Percentiles rank a stretch among this genome's conserved stretches.
Evolutionary conservation across 805 yeast species (phyloP).

Genomic region (Suhomyces pyralidae): DNA sequence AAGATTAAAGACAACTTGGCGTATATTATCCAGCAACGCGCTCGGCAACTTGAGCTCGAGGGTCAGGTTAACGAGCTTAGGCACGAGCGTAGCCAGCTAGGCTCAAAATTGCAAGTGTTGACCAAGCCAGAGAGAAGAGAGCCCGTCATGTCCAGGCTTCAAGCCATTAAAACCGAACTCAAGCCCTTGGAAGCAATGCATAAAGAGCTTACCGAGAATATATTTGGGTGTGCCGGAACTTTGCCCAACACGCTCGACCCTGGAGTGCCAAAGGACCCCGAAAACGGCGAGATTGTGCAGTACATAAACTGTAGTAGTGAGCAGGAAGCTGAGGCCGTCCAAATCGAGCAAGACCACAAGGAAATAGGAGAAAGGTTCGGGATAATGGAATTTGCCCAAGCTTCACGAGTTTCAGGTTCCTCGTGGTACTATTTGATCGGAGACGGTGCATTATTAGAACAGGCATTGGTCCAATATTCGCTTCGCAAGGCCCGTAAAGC

Average conservation of each 20-base stretch:
- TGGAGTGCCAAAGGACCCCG: conserved; percentile 39
- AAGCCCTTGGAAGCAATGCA: conserved; percentile 24
- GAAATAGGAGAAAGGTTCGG: conserved; percentile 65
- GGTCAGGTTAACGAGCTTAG: conserved; percentile 24
- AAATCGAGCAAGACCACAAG: conserved; percentile 53
- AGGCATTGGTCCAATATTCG: conserved; percentile 82
- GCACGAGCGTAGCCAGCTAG: conserved; percentile 25
- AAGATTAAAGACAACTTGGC: conserved; percentile 17
- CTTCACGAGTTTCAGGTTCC: conserved; percentile 73
- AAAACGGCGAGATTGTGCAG: conserved; percentile 44
- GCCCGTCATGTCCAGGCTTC: conserved; percentile 16
- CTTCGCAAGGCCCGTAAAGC: conserved; percentile 57
- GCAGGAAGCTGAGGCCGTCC: conserved; percentile 20
- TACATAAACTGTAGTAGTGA: conserved; percentile 50
- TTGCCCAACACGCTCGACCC: conserved; percentile 64
- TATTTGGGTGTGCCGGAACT: conserved; percentile 41
- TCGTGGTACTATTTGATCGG: conserved; percentile 85
- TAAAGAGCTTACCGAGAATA: conserved; percentile 28
- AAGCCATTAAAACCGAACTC: conserved; percentile 23
- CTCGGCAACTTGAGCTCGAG: conserved; percentile 19
- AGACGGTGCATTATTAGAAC: conserved; percentile 86
- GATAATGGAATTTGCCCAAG: conserved; percentile 66
- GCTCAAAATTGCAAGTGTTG: conserved; percentile 18
- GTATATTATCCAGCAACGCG: conserved; percentile 24
- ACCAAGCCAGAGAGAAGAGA: conserved; percentile 3